Evolutionary conservation across 805 yeast genomes (phyloP).

Genomic region (Kuraishia cidri): DNA sequence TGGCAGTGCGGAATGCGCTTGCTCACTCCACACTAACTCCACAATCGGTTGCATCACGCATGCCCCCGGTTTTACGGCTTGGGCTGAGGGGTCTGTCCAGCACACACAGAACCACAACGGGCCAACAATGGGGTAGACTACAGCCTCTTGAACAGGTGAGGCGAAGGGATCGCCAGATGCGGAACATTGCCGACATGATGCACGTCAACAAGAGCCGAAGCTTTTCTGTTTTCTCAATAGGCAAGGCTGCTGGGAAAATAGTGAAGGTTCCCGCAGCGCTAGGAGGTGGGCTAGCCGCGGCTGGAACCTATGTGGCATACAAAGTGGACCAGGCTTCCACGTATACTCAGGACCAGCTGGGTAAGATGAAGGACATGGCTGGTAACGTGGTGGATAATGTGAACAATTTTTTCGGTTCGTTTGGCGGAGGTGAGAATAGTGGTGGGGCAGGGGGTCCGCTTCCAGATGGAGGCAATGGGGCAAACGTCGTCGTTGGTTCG

Average conservation of each 20-base stretch:
- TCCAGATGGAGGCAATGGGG: conserved; percentile 16
- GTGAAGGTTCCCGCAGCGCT: conserved; percentile 68
- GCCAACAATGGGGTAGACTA: too few relatives aligned
- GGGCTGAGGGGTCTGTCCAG: too few relatives aligned
- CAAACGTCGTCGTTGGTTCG: conserved; percentile 43
- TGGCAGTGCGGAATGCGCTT: too few relatives aligned
- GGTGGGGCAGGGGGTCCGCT: conserved; percentile 20
- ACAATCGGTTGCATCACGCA: too few relatives aligned
- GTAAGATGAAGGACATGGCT: conserved; percentile 53
- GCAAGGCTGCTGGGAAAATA: conserved; percentile 45
- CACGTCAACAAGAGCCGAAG: background rate
- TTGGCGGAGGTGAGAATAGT: conserved; percentile 18
- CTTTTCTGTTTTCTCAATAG: conserved; percentile 16
- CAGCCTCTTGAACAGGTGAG: too few relatives aligned
- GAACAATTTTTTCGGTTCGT: conserved; percentile 30
- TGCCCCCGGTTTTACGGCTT: too few relatives aligned
- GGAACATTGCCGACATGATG: too few relatives aligned
- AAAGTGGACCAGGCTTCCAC: conserved; percentile 82
- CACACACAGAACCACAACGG: too few relatives aligned
- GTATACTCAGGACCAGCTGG: conserved; percentile 60
- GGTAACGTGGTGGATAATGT: conserved; percentile 41
- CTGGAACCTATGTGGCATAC: conserved; percentile 86
- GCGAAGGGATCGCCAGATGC: too few relatives aligned
- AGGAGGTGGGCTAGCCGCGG: conserved; percentile 91
- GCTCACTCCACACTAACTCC: too few relatives aligned